Base-by-base conservation (phyloP, 2,329 filamentous ascomycete genomes). In the Rhinocladiella similis region DNA sequence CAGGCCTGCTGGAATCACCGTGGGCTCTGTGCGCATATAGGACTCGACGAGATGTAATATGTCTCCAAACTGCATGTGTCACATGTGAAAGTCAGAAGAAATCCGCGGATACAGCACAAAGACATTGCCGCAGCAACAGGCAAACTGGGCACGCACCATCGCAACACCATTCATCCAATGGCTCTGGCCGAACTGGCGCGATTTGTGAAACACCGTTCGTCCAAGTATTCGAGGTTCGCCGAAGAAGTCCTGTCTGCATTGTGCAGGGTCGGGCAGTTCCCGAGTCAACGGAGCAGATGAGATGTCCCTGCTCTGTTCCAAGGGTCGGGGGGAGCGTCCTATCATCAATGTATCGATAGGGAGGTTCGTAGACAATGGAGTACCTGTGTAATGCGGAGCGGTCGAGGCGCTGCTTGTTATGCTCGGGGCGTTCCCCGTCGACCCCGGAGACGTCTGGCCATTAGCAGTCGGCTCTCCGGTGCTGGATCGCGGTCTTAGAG, bases 181-280 rank as follows among this genome's bases (percentile, higher is more conserved):
- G 50, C 77, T 81, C 51, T 79, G 75, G 0, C 83, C 83, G 63
- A 84, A 82, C 1, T 84, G 65, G 0, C 82, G 75, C 0, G 77
- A 79, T 63, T 86, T 86, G 59, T 83, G 80, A 18, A 76, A 73
- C 7, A 82, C 68, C n/a, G 74, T 75, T 6, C 76, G 75, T 1
- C 68, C 70, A 0, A 77, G 71, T 0, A 65, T 63, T 2, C 70
- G 65, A 12, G 60, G 43, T 20, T 73, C 65, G 7, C 71, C 69
- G 2, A 67, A 63, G 0, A 68, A 47, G 3, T 66, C 64, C 20
- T 62, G 68, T 25, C 43, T 46, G 12, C 13, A 12, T 27, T n/a
- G 12, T 25, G 20, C 7, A 25, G 43, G n/a, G 19, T 27, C 25
- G 10, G 25, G 43, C 7, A n/a, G 13, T n/a, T 9, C 43, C 43